Evolutionary conservation across 208 protist species (phyloP), one percentile per base, ranked within the genome.

Genomic region (Wallacemonas sp.): DNA sequence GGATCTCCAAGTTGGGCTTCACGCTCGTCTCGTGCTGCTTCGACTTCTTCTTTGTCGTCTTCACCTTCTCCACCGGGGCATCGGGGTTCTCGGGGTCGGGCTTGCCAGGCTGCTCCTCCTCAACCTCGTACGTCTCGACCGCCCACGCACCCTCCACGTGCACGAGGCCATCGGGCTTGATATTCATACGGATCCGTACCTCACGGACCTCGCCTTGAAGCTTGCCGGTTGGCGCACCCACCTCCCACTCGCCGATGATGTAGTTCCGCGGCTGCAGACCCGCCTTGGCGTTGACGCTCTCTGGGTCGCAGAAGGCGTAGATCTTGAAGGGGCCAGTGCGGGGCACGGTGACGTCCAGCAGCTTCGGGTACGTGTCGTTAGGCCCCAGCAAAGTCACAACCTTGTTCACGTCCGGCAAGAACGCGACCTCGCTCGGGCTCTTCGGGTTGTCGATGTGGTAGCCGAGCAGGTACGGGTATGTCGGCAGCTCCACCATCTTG

Each of bases 361-460:
- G 64, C 66, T 94, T 92, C 9, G 86, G 85, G 60, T 80, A 93
- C 61, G 66, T 69, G 72, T 90, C 82, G 2, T 75, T 75, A 0
- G 73, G 65, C 21, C 75, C 77, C 9, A 91, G 71, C 27, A 94
- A 68, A 34, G 70, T 75, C 31, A 95, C 79, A 9, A 91, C 79
- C 73, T 96, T 93, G 72, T 96, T 96, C 24, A 92, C 76, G 26
- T 93, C 80, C 22, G 88, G 85, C 33, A 95, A 55, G 76, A 96
- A 95, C 21, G 85, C 70, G 27, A 94, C 83, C 24, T 61, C 51
- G 66, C 68, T 84, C 34, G 79, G 76, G 60, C 58, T 78, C 39
- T 75, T 82, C 30, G 82, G 71, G 65, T 82, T 84, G 44, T 86
- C 74, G 36, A 83, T 69, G 75, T 83, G 65, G 70, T 92, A 93